phyloP scores from a whole-genome alignment of 257 asterid species.

The Ilex aquifolium region DNA sequence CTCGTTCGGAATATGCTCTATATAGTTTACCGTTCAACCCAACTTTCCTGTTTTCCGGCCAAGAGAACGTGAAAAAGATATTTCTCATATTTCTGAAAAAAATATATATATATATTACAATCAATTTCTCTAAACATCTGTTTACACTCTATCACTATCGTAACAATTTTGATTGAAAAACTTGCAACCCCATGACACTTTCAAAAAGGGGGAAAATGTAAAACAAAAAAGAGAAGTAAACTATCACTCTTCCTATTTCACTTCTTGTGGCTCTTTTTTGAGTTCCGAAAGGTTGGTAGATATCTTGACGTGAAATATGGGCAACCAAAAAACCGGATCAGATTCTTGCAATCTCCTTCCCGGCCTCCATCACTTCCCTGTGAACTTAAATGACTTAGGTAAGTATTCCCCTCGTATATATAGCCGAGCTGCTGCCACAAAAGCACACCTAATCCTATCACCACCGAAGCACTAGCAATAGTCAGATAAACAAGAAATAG shows the following conservation, averaged over 20 bases:
- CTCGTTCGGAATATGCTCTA: too few species aligned
- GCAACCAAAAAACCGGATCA: constrained; percentile 60
- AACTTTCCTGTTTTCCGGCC: too few species aligned
- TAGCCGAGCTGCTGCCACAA: constrained; percentile 88
- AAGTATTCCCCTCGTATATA: constrained; percentile 79
- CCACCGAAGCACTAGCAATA: constrained; percentile 68
- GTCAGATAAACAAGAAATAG: constrained; percentile 69
- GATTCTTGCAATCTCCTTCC: constrained; percentile 65
- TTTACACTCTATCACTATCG: too few species aligned
- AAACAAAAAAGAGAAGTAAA: too few species aligned
- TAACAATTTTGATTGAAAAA: too few species aligned
- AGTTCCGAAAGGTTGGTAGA: constrained; percentile 65
- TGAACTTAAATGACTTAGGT: constrained; percentile 61
- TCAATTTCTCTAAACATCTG: too few species aligned
- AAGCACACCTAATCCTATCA: constrained; percentile 65
- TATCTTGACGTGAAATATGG: constrained; percentile 35
- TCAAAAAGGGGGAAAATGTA: too few species aligned
- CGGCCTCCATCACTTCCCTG: constrained; percentile 36
- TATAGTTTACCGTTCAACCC: too few species aligned
- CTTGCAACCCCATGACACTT: too few species aligned
- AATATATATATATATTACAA: too few species aligned
- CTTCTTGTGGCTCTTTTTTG: constrained; percentile 64
- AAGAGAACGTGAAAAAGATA: too few species aligned
- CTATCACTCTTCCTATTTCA: constrained; percentile 36
- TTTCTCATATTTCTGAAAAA: too few species aligned